Evolutionary conservation across 495 filamentous ascomycete genomes (phyloP).

Genomic region (Aspergillus ellipticus): DNA sequence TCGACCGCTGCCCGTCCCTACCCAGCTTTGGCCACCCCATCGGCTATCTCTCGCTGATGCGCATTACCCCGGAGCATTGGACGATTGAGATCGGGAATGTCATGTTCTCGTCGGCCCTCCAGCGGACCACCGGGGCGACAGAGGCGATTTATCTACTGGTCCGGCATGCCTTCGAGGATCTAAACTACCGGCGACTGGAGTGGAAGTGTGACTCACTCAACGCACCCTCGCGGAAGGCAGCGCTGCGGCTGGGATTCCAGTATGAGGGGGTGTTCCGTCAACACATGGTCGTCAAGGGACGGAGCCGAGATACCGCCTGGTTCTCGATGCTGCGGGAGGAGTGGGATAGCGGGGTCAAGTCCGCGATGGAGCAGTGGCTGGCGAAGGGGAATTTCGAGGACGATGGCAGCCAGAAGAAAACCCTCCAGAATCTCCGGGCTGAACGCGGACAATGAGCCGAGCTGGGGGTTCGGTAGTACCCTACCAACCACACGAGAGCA

Average conservation of each 20-base stretch:
- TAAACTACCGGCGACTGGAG: slow-evolving; percentile 53
- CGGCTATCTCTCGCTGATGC: slow-evolving; percentile 42
- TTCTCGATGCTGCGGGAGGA: slow-evolving; percentile 49
- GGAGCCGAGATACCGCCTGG: slow-evolving; percentile 54
- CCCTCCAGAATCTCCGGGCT: slow-evolving; percentile 23
- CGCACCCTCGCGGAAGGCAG: slow-evolving; percentile 43
- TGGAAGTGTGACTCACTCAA: slow-evolving; percentile 58
- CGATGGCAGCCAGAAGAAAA: slow-evolving; percentile 39
- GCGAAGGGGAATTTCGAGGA: slow-evolving; percentile 44
- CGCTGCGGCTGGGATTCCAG: slow-evolving; percentile 48
- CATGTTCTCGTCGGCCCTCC: slow-evolving; percentile 41
- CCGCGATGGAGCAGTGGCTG: slow-evolving; percentile 46
- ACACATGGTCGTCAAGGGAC: slow-evolving; percentile 54
- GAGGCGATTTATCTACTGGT: slow-evolving; percentile 50
- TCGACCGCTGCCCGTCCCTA: slow-evolving; percentile 19
- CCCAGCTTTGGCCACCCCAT: slow-evolving; percentile 23
- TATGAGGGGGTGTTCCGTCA: slow-evolving; percentile 54
- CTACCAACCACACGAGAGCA: too few species aligned
- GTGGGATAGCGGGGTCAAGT: slow-evolving; percentile 47
- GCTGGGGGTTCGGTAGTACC: too few species aligned
- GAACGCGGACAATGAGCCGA: too few species aligned
- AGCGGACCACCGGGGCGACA: slow-evolving; percentile 48
- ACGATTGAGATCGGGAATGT: slow-evolving; percentile 49
- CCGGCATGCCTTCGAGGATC: slow-evolving; percentile 41
- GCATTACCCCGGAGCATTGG: slow-evolving; percentile 37